Evolutionary conservation across 331 rosid genomes (phyloP).

Genomic region (Dryas integrifolia): DNA sequence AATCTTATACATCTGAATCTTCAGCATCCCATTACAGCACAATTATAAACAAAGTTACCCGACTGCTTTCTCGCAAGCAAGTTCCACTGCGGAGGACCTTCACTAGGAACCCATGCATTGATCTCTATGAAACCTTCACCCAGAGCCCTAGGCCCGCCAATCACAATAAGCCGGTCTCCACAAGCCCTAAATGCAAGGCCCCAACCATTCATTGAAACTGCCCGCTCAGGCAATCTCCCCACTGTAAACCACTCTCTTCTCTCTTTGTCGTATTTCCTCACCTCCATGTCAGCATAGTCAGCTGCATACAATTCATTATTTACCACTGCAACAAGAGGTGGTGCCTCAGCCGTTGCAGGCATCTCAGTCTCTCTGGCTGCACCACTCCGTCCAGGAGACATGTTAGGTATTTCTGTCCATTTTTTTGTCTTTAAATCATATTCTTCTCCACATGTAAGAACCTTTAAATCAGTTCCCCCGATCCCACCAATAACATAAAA

Average conservation of each 20-base stretch:
- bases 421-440: conserved; percentile 57
- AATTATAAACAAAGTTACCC: conserved; percentile 84
- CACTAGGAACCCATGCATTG: conserved; percentile 93
- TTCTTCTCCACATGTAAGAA: conserved; percentile 84
- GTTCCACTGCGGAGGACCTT: conserved; percentile 85
- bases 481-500: conserved; percentile 86
- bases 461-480: conserved; percentile 64
- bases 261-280: conserved; percentile 64
- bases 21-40: conserved; percentile 99
- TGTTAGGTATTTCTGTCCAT: conserved; percentile 78
- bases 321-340: conserved; percentile 89
- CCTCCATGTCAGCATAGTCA: conserved; percentile 83
- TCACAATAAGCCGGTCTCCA: conserved; percentile 78
- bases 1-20: conserved; percentile 35
- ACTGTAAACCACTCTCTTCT: conserved; percentile 53
- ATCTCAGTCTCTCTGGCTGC: conserved; percentile 42
- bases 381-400: conserved; percentile 74
- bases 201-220: conserved; percentile 87
- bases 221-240: conserved; percentile 84
- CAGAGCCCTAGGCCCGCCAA: conserved; percentile 72
- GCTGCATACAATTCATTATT: conserved; percentile 78
- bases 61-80: conserved; percentile 71
- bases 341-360: conserved; percentile 82
- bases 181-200: conserved; percentile 96
- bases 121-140: conserved; percentile 80